phyloP scores from a whole-genome alignment of 495 filamentous ascomycete genomes.

The Xylaria nigripes region DNA sequence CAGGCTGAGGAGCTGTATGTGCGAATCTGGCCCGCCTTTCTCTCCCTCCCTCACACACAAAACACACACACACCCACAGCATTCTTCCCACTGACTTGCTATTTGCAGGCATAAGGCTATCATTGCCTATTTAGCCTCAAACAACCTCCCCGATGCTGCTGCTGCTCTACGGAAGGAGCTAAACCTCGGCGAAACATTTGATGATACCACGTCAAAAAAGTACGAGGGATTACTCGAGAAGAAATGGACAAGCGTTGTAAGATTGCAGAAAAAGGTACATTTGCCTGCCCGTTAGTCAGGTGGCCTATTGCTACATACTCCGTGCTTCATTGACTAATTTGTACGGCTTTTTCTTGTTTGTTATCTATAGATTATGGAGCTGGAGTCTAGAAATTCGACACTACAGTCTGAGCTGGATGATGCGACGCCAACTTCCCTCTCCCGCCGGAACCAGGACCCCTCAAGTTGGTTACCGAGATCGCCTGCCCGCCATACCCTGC shows the following conservation, averaged over 20 bases:
- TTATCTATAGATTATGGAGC: conserved; percentile 74
- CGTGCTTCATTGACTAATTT: conserved; percentile 1
- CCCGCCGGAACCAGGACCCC: conserved; percentile 73
- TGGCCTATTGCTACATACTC: not conserved
- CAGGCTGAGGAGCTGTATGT: conserved; percentile 82
- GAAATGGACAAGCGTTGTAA: conserved; percentile 91
- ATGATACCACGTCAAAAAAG: conserved; percentile 70
- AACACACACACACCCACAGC: not conserved
- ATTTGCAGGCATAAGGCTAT: conserved; percentile 70
- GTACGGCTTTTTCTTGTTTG: not conserved
- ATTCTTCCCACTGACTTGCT: not conserved
- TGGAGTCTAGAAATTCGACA: conserved; percentile 61
- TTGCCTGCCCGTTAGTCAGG: not conserved
- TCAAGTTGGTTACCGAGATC: conserved; percentile 77
- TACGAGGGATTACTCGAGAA: conserved; percentile 87
- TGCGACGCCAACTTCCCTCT: conserved; percentile 75
- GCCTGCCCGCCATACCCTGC: conserved; percentile 70
- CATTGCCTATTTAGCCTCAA: conserved; percentile 76
- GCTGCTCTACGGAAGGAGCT: conserved; percentile 59
- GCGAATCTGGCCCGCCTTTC: conserved; percentile 21
- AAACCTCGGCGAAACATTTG: conserved; percentile 59
- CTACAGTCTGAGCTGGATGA: conserved; percentile 79
- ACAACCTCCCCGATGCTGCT: conserved; percentile 57
- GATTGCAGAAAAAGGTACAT: conserved; percentile 80
- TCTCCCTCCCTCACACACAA: too few species aligned